A percentile compares a stretch with the other conserved stretches of the same genome.
phyloP scores from a whole-genome alignment of 352 stramenopile genomes.

The Elongisporangium anandrum region DNA sequence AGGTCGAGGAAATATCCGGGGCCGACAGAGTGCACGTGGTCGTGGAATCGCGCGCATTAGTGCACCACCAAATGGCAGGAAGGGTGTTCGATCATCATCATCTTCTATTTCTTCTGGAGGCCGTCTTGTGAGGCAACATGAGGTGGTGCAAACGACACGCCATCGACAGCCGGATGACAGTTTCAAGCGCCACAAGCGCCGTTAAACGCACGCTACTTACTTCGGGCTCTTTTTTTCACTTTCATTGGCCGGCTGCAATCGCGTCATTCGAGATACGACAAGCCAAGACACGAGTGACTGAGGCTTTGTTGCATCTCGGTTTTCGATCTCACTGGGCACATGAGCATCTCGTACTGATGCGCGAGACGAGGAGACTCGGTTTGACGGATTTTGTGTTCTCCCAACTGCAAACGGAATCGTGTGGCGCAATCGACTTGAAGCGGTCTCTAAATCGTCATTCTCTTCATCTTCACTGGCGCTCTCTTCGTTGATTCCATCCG shows the following conservation, averaged over 20 bases:
- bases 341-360: not conserved
- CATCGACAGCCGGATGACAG: not conserved
- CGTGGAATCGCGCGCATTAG: not conserved
- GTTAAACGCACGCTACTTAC: not conserved
- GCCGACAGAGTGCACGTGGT: conserved; percentile 28
- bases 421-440: not conserved
- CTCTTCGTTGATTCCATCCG: not conserved
- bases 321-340: not conserved
- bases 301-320: not conserved
- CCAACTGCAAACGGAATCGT: not conserved
- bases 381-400: not conserved
- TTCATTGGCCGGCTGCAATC: not conserved
- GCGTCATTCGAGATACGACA: not conserved
- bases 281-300: not conserved
- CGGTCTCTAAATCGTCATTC: not conserved
- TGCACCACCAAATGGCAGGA: not conserved
- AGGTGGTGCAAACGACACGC: not conserved
- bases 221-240: not conserved
- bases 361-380: not conserved
- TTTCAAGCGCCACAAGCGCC: conserved; percentile 8
- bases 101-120: not conserved
- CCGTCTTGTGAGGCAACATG: not conserved
- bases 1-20: conserved; percentile 7
- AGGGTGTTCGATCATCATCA: not conserved
- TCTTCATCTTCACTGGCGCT: not conserved